Base-by-base conservation (phyloP, 768 basidiomycete genomes). In the Phylloporus sp. region DNA sequence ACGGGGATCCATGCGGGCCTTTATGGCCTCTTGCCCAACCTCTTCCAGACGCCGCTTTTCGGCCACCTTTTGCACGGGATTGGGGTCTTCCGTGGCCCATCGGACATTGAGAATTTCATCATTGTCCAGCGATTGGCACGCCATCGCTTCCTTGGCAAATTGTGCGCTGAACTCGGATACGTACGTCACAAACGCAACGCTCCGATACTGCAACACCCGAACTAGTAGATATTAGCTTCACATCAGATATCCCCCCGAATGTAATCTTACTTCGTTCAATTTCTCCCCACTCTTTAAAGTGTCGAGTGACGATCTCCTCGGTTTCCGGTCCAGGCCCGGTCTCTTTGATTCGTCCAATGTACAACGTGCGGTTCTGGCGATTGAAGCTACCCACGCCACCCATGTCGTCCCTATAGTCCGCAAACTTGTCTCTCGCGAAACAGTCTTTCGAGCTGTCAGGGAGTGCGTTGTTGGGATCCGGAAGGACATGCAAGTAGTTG, bases 61-160 rank as follows among this genome's bases (percentile, higher is more conserved):
- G 0, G 80, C 78, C 8, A 86, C 82, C 58, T 93, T 94, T 52
- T 86, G 82, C 0, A 81, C 81, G 1, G 95, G 96, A 64, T 99
- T 99, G 1, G 96, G 96, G 64, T 99, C 96, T 62, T 96, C 95
- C 0, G 95, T 98, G 28, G 96, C 96, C 96, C 96, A 99, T 38
- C 95, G 85, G 42, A 98, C 93, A 67, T 99, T 99, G 50, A 98
- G 77, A 50, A 97, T 93, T 61, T 99, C 96, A 63, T 96, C 94
- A 58, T 91, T 88, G 63, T 98, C 96, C 53, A 98, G 75, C 15
- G 90, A 93, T 68, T 99, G 96, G 67, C 94, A 94, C 14, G 95
- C 91, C 96, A 99, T 99, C 1, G 95, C 82, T 66, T 99, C 96
- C 64, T 96, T 96, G 15, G 96, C 96, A 63, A 99, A 99, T 60